Evolutionary conservation across 2,329 filamentous ascomycete genomes (phyloP).

Genomic region (Salinomyces thailandicus): DNA sequence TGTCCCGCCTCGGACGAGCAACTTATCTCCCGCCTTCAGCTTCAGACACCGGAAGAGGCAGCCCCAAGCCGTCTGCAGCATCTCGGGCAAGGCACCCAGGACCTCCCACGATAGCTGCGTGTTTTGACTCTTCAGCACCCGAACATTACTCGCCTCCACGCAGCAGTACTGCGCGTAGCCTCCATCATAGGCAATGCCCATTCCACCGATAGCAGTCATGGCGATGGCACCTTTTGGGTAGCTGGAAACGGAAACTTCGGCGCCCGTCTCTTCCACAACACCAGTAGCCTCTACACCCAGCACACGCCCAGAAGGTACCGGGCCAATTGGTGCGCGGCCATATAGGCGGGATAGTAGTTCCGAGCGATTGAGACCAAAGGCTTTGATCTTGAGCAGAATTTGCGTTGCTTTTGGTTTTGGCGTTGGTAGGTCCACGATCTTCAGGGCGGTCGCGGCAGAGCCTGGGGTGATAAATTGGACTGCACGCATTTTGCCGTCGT

Average conservation of each 20-base stretch:
- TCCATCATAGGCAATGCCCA: slow-evolving; percentile 39
- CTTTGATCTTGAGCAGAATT: slow-evolving; percentile 35
- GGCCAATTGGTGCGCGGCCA: slow-evolving; percentile 25
- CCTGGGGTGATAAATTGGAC: too few relatives aligned
- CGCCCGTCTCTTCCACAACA: slow-evolving; percentile 26
- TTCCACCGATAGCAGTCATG: slow-evolving; percentile 40
- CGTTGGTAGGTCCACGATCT: too few relatives aligned
- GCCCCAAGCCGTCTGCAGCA: slow-evolving; percentile 43
- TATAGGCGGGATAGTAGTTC: slow-evolving; percentile 39
- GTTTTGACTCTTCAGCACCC: slow-evolving; percentile 21
- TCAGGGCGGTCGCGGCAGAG: too few relatives aligned
- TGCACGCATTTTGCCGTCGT: too few relatives aligned
- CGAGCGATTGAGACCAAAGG: slow-evolving; percentile 38
- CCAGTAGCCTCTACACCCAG: slow-evolving; percentile 40
- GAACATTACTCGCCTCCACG: slow-evolving; percentile 24
- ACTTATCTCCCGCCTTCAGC: slow-evolving; percentile 30
- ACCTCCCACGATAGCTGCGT: slow-evolving; percentile 32
- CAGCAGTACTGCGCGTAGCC: slow-evolving; percentile 42
- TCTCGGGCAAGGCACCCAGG: slow-evolving; percentile 40
- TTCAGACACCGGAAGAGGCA: slow-evolving; percentile 31
- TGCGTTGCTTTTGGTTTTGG: too few relatives aligned
- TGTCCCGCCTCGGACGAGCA: slow-evolving; percentile 42
- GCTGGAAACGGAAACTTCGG: too few relatives aligned
- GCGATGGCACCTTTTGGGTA: slow-evolving; percentile 29
- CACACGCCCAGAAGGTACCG: slow-evolving; percentile 32